Evolutionary conservation across 148 eudicot genomes (phyloP).

Genomic region (Polygonum aviculare): DNA sequence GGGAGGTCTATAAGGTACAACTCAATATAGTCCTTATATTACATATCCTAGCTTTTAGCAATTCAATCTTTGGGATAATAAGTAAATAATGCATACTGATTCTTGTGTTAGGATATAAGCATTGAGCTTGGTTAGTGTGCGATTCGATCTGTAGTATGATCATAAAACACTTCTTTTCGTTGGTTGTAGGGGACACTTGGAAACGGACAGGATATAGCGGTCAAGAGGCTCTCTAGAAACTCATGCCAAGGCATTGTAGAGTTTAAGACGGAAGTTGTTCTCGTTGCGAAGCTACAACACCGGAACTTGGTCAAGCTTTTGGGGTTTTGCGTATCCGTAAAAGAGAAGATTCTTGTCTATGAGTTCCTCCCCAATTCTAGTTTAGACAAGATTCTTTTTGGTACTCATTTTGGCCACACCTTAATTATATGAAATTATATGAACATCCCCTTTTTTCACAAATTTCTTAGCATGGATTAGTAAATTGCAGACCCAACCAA

Average conservation of each 20-base stretch:
- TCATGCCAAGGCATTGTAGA: slow-evolving; percentile 15
- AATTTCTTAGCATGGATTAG: neutral
- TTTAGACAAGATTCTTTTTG: slow-evolving; percentile 14
- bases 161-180: neutral
- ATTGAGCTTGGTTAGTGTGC: neutral
- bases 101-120: too few relatives aligned
- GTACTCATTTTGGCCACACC: neutral
- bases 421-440: neutral
- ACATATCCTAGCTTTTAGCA: too few relatives aligned
- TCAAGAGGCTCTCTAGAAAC: slow-evolving; percentile 15
- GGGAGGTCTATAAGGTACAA: neutral
- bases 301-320: slow-evolving; percentile 17
- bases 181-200: neutral
- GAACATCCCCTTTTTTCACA: neutral
- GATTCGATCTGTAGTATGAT: neutral
- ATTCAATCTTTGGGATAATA: neutral
- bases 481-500: neutral
- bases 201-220: slow-evolving; percentile 17
- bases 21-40: too few relatives aligned
- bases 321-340: slow-evolving; percentile 7
- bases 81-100: neutral
- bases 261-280: slow-evolving; percentile 13
- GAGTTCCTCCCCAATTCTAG: slow-evolving; percentile 16
- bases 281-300: slow-evolving; percentile 19
- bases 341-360: slow-evolving; percentile 22